Base-by-base conservation (phyloP, 257 asterid genomes). In the Solanum sitiens region DNA sequence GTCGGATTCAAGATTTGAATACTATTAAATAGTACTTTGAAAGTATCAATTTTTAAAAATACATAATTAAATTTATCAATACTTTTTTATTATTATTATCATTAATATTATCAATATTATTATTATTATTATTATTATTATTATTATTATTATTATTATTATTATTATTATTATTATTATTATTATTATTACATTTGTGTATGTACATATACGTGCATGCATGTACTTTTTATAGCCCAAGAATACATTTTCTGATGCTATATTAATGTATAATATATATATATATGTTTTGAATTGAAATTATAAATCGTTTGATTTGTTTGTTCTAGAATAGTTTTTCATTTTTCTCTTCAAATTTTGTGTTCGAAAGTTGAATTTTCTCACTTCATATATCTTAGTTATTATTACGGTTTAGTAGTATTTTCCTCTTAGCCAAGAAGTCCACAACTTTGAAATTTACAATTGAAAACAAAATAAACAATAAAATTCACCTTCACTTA, bases 101-200 rank as follows among this genome's bases (percentile, higher is more conserved):
- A 37, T 35, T 37, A 35, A 3, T 35, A 35, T 0, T 35, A 5
- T 35, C 0, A 35, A 5, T 37, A 37, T 37, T 6, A 37, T 5
- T 37, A 37, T 37, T 37, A 0, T 37, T 37, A 0, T 37, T 5
- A 1, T 35, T 4, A 3, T 3, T 33, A 0, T 33, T 33, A 33
- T 33, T 33, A 33, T 3, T 33, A 33, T 33, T 33, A 4, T 3
- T 27, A 0, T 5, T 35, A 1, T 5, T 35, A 1, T 35, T 35
- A 0, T 1, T 35, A 1, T 35, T 35, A 1, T 7, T 7, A 1
- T 6, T 37, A 0, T 40, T 27, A 27, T 27, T n/a, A n/a, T n/a
- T n/a, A n/a, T n/a, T n/a, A n/a, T n/a, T n/a, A 40, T 50, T 50
- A 6, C 21, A 50, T 15, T 21, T 50, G 21, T 50, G 21, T 16